These are phyloP conservation scores for Begonia loranthoides DNA, from an alignment of 306 rosid species.

Conservation along the genomic window DNA sequence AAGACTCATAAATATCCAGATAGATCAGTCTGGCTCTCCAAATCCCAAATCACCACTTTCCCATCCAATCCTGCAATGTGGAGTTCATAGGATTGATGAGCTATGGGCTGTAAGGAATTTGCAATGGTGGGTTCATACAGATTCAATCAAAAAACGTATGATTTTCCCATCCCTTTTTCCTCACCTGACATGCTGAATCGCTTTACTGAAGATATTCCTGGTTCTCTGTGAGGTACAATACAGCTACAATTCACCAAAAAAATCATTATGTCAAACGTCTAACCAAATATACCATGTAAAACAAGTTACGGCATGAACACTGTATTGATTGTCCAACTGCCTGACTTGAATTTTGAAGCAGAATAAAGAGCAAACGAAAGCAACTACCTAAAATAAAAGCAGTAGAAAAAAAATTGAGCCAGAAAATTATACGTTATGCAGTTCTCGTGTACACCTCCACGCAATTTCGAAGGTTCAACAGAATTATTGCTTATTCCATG, in stretches of 20 bases:
- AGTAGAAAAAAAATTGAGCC: conserved; percentile 2
- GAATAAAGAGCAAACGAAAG: conserved; percentile 1
- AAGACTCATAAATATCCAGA: conserved; percentile 25
- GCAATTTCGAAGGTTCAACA: conserved; percentile 57
- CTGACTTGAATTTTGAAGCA: conserved; percentile 4
- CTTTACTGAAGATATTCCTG: conserved; percentile 24
- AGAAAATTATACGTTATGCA: conserved; percentile 55
- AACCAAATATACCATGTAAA: conserved; percentile 1
- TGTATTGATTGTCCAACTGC: too few relatives aligned
- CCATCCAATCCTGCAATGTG: conserved; percentile 72
- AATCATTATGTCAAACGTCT: conserved; percentile 10
- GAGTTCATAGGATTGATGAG: conserved; percentile 6
- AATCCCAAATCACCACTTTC: conserved; percentile 70
- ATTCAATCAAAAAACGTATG: not conserved
- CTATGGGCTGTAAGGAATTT: not conserved
- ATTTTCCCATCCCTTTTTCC: conserved; percentile 6
- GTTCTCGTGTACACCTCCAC: conserved; percentile 68
- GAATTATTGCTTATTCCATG: conserved; percentile 46
- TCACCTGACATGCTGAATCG: conserved; percentile 97
- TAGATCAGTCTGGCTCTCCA: conserved; percentile 69
- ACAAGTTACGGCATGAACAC: conserved; percentile 1
- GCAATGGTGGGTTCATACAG: conserved; percentile 1
- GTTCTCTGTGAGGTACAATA: conserved; percentile 46
- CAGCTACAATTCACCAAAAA: conserved; percentile 42
- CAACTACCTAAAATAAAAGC: conserved; percentile 5